Evolutionary conservation across 495 filamentous ascomycete genomes (phyloP).

Genomic region (Penicillium taxi): DNA sequence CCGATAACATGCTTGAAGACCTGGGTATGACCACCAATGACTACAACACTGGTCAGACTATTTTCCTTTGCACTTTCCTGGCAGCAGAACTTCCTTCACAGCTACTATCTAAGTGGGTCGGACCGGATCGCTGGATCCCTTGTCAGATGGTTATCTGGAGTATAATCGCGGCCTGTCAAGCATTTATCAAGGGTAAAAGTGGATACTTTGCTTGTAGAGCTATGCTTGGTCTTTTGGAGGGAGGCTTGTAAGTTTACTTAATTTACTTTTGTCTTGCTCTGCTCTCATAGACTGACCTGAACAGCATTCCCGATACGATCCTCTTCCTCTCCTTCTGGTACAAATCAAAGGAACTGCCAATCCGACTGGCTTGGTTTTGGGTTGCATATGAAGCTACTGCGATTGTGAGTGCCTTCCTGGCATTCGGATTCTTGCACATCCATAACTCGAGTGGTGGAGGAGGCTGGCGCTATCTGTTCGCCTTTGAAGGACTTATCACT

Average conservation of each 20-base stretch:
- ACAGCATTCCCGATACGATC: slow-evolving; percentile 42
- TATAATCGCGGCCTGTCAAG: slow-evolving; percentile 59
- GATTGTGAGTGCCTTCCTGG: slow-evolving; percentile 62
- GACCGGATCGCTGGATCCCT: slow-evolving; percentile 81
- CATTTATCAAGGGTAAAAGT: slow-evolving; percentile 50
- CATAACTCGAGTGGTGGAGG: slow-evolving; percentile 47
- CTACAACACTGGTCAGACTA: slow-evolving; percentile 72
- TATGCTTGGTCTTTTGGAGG: slow-evolving; percentile 66
- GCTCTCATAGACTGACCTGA: background rate
- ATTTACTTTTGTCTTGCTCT: slow-evolving; percentile 13
- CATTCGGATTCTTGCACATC: slow-evolving; percentile 65
- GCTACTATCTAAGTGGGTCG: slow-evolving; percentile 62
- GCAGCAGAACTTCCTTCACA: slow-evolving; percentile 67
- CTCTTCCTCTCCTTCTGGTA: slow-evolving; percentile 75
- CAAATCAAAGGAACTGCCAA: slow-evolving; percentile 58
- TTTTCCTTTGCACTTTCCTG: slow-evolving; percentile 60
- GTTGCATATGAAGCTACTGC: slow-evolving; percentile 56
- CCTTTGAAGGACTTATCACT: slow-evolving; percentile 47
- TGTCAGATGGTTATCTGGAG: slow-evolving; percentile 75
- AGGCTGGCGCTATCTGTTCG: slow-evolving; percentile 70
- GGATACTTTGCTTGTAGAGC: slow-evolving; percentile 59
- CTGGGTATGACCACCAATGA: slow-evolving; percentile 59
- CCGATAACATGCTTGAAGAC: slow-evolving; percentile 60
- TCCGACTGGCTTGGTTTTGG: slow-evolving; percentile 64
- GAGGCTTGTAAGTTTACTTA: slow-evolving; percentile 49